Evolutionary conservation across 2,329 filamentous ascomycete genomes (phyloP), one percentile per base, ranked within the genome.

Genomic region (Fusarium sulawesiense): DNA sequence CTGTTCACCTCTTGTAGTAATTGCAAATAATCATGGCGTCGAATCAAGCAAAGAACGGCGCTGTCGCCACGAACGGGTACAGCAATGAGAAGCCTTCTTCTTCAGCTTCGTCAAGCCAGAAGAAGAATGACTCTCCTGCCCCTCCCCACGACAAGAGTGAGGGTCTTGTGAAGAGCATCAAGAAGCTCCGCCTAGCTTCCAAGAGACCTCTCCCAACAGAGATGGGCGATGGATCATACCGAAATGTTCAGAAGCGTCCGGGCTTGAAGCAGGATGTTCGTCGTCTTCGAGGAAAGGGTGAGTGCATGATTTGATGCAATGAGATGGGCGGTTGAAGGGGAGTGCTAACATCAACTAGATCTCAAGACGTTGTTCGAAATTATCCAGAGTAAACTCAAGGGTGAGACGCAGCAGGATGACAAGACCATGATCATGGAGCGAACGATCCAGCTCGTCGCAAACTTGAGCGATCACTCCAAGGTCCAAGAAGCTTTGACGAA

Each of bases 381-480:
- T 40, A 81, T 93, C 60, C 85, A 86, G 57, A 84, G 82, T 65
- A 89, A 92, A 78, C 78, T 89, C 32, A 90, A 87, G 71, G 89
- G 91, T 2, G 85, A 86, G 60, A 83, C 87, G 49, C 83, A 90
- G 13, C 79, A 88, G 7, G 90, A 95, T 73, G 93, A 95, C 81
- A 92, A 91, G 80, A 92, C 89, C 3, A 92, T 93, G 84, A 82
- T 93, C 46, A 92, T 93, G 88, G 92, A 93, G 78, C 84, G 88
- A 10, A 85, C 91, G 7, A 93, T 93, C 64, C 87, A 90, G 81
- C 83, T 93, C 18, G 90, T 93, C 7, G 85, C 89, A 14, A 86
- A 86, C 32, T 82, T 93, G 34, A 90, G 90, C 1, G 80, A 85
- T 51, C 82, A 86, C 57, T 93, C 91, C 3, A 87, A 86, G 72